Base-by-base conservation (phyloP, 495 filamentous ascomycete species). In the Penicillium taxi region DNA sequence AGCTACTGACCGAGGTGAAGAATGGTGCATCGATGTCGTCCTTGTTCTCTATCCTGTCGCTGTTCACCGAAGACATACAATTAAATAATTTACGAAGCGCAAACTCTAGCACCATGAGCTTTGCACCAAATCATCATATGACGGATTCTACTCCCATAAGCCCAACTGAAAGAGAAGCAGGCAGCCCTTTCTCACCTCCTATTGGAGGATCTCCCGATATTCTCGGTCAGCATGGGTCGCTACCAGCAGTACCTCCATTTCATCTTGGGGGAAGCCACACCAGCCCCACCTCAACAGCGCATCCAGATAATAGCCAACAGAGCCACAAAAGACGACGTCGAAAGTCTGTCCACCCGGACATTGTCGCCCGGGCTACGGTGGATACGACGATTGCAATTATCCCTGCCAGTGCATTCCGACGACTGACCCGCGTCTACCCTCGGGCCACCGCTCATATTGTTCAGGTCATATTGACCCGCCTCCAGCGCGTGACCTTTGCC, bases 1-100 rank as follows among this genome's bases (percentile, higher is more conserved):
- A 96, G 59, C 69, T 96, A 13, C 70, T 98, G 26, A 98, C 91
- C 2, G 91, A 98, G 55, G 91, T 98, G 26, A 94, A 94, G 59
- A 98, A 96, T 52, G 91, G 91, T 13, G 90, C 91, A 7, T 90
- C 91, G 3, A 96, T 98, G 90, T 96, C 91, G 18, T 96, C 91
- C 0, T 61, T 98, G 5, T 98, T 98, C 61, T 95, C 93, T 1
- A 94, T 98, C 36, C 78, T 98, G 52, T 91, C 87, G 2, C 67
- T 98, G 0, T 98, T 98, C 49, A 96, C 91, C 4, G 91, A 96
- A 58, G 87, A 96, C 52, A 78, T 98, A 27, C 81, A 86, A 41
- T 63, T 96, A 20, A 75, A 78, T 17, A 77, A 80, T 20, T 68
- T 73, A 11, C 56, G 52, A 26, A 68, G 56, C 26, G 56, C 61